Evolutionary conservation across 2,329 filamentous ascomycete species (phyloP).

Genomic region (Alternaria longipes): DNA sequence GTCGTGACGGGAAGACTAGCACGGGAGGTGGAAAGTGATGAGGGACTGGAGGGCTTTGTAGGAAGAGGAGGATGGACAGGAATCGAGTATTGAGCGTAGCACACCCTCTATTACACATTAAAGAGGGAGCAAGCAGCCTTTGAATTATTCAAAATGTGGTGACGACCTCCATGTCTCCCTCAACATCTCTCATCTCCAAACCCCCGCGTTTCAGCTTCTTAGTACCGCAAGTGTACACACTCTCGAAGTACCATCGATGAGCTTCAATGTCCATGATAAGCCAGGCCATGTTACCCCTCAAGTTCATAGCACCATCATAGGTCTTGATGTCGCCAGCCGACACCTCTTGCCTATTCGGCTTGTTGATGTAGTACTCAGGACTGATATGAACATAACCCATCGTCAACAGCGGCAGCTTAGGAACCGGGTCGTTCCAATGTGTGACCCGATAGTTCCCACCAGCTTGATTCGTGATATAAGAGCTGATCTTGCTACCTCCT

Average conservation of each 20-base stretch:
- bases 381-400: conserved; percentile 72
- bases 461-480: conserved; percentile 64
- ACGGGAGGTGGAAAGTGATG: neutral
- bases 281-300: conserved; percentile 44
- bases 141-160: conserved; percentile 19
- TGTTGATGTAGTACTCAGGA: conserved; percentile 69
- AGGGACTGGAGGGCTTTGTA: neutral
- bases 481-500: conserved; percentile 67
- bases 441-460: conserved; percentile 71
- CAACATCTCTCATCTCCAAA: conserved; percentile 16
- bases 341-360: conserved; percentile 31
- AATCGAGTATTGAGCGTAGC: neutral
- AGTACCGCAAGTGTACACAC: conserved; percentile 33
- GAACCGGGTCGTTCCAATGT: conserved; percentile 73
- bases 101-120: neutral
- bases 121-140: neutral
- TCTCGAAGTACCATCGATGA: conserved; percentile 50
- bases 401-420: conserved; percentile 69
- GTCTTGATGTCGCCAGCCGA: conserved; percentile 33
- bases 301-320: conserved; percentile 33
- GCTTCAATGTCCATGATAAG: conserved; percentile 41
- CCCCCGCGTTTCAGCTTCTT: conserved; percentile 19
- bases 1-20: neutral
- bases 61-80: neutral
- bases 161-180: conserved; percentile 22